Conservation (phyloP, 768 basidiomycete species). For the Russula earlei region DNA sequence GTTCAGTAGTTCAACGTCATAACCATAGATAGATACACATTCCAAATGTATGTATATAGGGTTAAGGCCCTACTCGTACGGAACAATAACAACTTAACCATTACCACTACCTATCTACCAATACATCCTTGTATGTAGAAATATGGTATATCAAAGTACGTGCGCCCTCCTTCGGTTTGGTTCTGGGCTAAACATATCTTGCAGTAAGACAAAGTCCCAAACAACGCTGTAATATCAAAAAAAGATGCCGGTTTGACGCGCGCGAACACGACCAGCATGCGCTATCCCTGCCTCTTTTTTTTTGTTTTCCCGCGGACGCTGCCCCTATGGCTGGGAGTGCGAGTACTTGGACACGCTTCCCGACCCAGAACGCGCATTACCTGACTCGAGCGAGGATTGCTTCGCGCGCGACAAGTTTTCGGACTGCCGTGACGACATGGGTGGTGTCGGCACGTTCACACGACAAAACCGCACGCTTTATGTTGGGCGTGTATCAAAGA, state of each 20-base stretch:
- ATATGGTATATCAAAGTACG: conserved; percentile 98
- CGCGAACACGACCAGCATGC: conserved; percentile 87
- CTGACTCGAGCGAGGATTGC: conserved; percentile 92
- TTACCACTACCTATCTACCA: no score
- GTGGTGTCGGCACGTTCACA: conserved; percentile 95
- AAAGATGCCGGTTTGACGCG: conserved; percentile 88
- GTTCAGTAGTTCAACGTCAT: no score
- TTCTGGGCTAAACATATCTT: conserved; percentile 15
- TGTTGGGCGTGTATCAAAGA: conserved; percentile 90
- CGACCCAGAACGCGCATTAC: conserved; percentile 52
- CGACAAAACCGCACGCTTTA: conserved; percentile 92
- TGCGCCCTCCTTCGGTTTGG: conserved; percentile 13
- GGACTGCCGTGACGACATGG: conserved; percentile 99
- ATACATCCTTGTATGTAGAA: conserved; percentile 45
- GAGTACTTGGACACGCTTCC: conserved; percentile 91
- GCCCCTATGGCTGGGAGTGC: conserved; percentile 98
- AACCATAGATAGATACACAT: no score
- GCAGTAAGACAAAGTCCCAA: conserved; percentile 87
- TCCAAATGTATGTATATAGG: no score
- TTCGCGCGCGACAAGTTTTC: conserved; percentile 96
- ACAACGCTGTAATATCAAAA: conserved; percentile 86
- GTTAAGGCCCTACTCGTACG: no score
- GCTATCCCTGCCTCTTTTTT: conserved; percentile 95
- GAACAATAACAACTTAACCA: no score
- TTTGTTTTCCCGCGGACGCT: conserved; percentile 94